phyloP scores from a whole-genome alignment of 495 filamentous ascomycete genomes.

The Aspergillus affinis region DNA sequence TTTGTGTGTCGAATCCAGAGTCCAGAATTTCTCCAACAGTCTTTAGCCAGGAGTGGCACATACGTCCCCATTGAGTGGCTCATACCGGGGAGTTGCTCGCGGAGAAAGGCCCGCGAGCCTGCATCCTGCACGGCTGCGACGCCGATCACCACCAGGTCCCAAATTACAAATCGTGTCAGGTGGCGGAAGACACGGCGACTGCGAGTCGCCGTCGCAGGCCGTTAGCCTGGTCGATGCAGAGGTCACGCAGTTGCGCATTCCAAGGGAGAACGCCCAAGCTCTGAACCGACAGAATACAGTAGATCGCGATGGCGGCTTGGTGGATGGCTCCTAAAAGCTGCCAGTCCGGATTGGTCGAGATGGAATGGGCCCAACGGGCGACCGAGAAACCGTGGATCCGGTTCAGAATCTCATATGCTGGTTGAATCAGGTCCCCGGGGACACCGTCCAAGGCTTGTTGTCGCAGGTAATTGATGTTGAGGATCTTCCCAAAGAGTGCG shows the following conservation, averaged over 20 bases:
- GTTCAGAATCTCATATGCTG: not conserved
- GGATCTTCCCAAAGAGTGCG: slow-evolving; percentile 7
- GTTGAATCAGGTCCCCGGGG: not conserved
- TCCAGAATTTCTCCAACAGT: slow-evolving; percentile 34
- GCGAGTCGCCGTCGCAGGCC: slow-evolving; percentile 19
- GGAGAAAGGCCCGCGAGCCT: slow-evolving; percentile 24
- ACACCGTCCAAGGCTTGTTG: not conserved
- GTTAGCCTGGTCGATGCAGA: not conserved
- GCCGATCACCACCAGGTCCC: slow-evolving; percentile 35
- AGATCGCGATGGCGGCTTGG: slow-evolving; percentile 28
- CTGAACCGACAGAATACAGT: slow-evolving; percentile 31
- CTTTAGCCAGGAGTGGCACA: slow-evolving; percentile 23
- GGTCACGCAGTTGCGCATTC: slow-evolving; percentile 6
- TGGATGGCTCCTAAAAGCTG: slow-evolving; percentile 25
- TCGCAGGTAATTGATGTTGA: slow-evolving; percentile 9
- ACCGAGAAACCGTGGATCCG: slow-evolving; percentile 4
- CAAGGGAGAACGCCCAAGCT: slow-evolving; percentile 27
- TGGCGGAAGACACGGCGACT: slow-evolving; percentile 15
- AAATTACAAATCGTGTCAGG: slow-evolving; percentile 26
- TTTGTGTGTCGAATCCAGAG: slow-evolving; percentile 11
- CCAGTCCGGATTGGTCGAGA: slow-evolving; percentile 6
- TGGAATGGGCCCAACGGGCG: slow-evolving; percentile 27
- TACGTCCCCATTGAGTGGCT: slow-evolving; percentile 22
- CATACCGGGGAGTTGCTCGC: slow-evolving; percentile 18
- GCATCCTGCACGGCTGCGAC: slow-evolving; percentile 25